A percentile compares a stretch with the other conserved stretches of the same genome.
Conservation (phyloP, 768 basidiomycete species). For the Termitomyces sp. region DNA sequence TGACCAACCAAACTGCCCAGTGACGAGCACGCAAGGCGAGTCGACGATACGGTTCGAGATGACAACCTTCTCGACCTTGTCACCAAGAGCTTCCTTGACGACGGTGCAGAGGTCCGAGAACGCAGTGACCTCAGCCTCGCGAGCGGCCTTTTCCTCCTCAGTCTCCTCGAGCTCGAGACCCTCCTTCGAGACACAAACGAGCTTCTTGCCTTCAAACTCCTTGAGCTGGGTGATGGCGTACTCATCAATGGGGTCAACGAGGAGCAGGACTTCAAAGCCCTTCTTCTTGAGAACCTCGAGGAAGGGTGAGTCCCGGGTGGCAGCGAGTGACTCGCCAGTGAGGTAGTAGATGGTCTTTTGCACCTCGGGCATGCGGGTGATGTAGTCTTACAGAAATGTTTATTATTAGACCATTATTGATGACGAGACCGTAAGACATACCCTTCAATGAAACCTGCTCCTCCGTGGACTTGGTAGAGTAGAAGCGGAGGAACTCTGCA, state of each 20-base stretch:
- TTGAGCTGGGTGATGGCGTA: constrained; percentile 98
- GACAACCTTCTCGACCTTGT: constrained; percentile 99
- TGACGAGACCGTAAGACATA: constrained; percentile 19
- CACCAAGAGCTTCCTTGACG: constrained; percentile 97
- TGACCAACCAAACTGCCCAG: constrained; percentile 99
- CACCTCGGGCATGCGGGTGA: constrained; percentile 98
- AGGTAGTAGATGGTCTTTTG: constrained; percentile 99
- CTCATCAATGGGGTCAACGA: constrained; percentile 98
- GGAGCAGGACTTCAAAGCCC: constrained; percentile 95
- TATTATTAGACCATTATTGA: background rate
- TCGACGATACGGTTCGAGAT: constrained; percentile 97
- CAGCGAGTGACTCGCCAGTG: constrained; percentile 93
- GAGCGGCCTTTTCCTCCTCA: constrained; percentile 90
- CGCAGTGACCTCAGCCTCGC: constrained; percentile 80
- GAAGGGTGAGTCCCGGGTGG: constrained; percentile 94
- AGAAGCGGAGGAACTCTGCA: constrained; percentile 98
- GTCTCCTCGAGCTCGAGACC: constrained; percentile 99
- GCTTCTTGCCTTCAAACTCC: constrained; percentile 98
- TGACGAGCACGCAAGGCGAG: constrained; percentile 95
- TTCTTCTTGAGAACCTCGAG: constrained; percentile 99
- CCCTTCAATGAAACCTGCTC: constrained; percentile 94
- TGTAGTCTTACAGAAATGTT: constrained; percentile 67
- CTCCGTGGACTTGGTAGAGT: constrained; percentile 89
- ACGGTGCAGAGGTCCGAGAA: constrained; percentile 87
- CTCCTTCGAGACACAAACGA: constrained; percentile 97